These are phyloP conservation scores for Powellomyces hirtus DNA, from an alignment of 192 early-diverging fungal genomes.

Conservation along the genomic window DNA sequence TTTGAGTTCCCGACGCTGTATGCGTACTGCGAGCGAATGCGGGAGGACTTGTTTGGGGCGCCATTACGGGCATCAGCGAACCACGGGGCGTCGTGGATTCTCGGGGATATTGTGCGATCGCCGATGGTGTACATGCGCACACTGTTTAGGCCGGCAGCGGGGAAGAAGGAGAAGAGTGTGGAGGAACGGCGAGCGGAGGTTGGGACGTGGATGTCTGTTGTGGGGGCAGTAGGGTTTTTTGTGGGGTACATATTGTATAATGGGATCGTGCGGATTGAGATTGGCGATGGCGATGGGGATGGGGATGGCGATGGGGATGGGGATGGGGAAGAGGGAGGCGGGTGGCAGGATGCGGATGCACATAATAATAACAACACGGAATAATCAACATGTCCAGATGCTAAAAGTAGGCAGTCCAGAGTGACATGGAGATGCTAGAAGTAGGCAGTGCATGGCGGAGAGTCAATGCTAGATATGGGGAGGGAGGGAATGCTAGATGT, in stretches of 20 bases:
- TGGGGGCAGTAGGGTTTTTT: conserved; percentile 45
- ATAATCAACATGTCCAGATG: too few relatives aligned
- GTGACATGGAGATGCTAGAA: too few relatives aligned
- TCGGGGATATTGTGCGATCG: conserved; percentile 12
- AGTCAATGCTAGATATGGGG: too few relatives aligned
- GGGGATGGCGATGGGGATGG: conserved; percentile 27
- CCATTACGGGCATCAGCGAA: conserved; percentile 29
- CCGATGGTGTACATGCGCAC: background rate
- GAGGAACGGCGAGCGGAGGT: conserved; percentile 29
- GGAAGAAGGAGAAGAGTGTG: conserved; percentile 14
- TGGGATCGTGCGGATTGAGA: conserved; percentile 57
- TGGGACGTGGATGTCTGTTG: conserved; percentile 23
- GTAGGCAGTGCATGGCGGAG: too few relatives aligned
- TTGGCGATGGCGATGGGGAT: conserved; percentile 34
- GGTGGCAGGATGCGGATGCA: too few relatives aligned
- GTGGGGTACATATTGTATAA: conserved; percentile 58
- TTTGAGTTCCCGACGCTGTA: conserved; percentile 68
- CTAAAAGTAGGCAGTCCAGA: too few relatives aligned
- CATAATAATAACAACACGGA: too few relatives aligned
- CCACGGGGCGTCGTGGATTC: conserved; percentile 37
- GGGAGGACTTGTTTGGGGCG: background rate
- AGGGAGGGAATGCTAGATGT: too few relatives aligned
- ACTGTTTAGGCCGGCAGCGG: conserved; percentile 1
- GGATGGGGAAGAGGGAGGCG: too few relatives aligned
- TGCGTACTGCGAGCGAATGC: conserved; percentile 61